Percentiles rank a stretch among this genome's conserved stretches.
These are phyloP conservation scores for Aegilops sharonensis DNA, from an alignment of 176 grass and related monocot genomes.

Conservation along the genomic window DNA sequence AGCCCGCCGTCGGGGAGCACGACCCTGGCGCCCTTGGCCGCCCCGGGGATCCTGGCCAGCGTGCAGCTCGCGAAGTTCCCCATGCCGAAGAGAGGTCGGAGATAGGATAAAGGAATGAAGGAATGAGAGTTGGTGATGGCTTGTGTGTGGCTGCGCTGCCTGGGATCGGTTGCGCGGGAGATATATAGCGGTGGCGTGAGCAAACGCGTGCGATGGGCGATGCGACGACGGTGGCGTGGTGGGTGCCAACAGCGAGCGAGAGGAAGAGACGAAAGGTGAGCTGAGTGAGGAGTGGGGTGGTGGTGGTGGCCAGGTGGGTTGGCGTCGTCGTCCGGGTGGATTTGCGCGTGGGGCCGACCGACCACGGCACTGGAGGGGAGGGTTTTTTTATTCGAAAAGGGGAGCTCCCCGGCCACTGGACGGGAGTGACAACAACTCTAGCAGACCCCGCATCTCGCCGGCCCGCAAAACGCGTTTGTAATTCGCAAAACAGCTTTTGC, in stretches of 20 bases:
- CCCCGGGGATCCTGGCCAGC: slow-evolving; percentile 18
- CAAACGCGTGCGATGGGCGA: slow-evolving; percentile 32
- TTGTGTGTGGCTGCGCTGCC: neutral
- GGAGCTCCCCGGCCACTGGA: too few relatives aligned
- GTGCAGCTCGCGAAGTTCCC: slow-evolving; percentile 83
- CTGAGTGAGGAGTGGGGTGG: neutral
- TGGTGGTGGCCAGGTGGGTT: slow-evolving; percentile 8
- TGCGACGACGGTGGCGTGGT: slow-evolving; percentile 20
- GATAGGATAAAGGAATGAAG: neutral
- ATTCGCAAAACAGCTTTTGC: too few relatives aligned
- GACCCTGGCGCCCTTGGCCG: slow-evolving; percentile 35
- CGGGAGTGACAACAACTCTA: too few relatives aligned
- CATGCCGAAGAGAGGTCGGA: slow-evolving; percentile 27
- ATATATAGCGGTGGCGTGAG: slow-evolving; percentile 24
- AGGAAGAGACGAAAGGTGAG: neutral
- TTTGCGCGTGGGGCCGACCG: slow-evolving; percentile 47
- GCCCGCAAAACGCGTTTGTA: too few relatives aligned
- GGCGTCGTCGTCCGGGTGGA: slow-evolving; percentile 10
- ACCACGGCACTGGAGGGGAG: neutral
- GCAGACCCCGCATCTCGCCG: too few relatives aligned
- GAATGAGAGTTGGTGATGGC: neutral
- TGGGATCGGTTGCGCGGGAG: neutral
- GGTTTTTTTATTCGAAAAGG: too few relatives aligned
- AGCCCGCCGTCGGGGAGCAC: slow-evolving; percentile 60
- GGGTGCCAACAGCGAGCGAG: neutral